Percentiles rank a stretch among this genome's conserved stretches.
These are phyloP conservation scores for Climacium dendroides DNA, from an alignment of 225 moss, liverwort and hornwort species.

Conservation along the genomic window DNA sequence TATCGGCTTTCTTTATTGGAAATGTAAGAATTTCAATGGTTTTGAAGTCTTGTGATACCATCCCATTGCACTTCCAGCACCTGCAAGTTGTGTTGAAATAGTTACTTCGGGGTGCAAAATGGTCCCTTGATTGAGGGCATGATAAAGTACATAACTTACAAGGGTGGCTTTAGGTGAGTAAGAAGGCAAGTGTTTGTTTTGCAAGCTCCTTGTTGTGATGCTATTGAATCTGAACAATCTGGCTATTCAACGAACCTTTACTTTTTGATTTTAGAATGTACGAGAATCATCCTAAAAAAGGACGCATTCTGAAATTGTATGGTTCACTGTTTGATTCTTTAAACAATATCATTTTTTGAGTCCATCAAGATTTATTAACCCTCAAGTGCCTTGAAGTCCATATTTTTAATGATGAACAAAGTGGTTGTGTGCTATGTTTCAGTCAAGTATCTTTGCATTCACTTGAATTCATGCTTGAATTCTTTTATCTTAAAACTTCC, in stretches of 20 bases:
- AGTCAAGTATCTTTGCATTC: too few relatives aligned
- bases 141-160: background rate
- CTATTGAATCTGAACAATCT: background rate
- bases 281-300: background rate
- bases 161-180: too few relatives aligned
- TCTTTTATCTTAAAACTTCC: too few relatives aligned
- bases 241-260: background rate
- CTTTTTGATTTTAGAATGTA: background rate
- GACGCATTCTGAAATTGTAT: too few relatives aligned
- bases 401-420: too few relatives aligned
- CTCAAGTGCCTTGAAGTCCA: too few relatives aligned
- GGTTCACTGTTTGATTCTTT: too few relatives aligned
- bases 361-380: too few relatives aligned
- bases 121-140: background rate
- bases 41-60: background rate
- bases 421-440: too few relatives aligned
- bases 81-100: background rate
- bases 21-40: background rate
- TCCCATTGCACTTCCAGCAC: background rate
- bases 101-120: background rate
- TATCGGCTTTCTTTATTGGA: background rate
- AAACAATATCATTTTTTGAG: too few relatives aligned
- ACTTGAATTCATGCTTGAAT: too few relatives aligned
- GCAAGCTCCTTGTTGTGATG: background rate
- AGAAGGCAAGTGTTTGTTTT: background rate